Conservation (phyloP, 441 rosid genomes). For the Aquilaria agallochum region DNA sequence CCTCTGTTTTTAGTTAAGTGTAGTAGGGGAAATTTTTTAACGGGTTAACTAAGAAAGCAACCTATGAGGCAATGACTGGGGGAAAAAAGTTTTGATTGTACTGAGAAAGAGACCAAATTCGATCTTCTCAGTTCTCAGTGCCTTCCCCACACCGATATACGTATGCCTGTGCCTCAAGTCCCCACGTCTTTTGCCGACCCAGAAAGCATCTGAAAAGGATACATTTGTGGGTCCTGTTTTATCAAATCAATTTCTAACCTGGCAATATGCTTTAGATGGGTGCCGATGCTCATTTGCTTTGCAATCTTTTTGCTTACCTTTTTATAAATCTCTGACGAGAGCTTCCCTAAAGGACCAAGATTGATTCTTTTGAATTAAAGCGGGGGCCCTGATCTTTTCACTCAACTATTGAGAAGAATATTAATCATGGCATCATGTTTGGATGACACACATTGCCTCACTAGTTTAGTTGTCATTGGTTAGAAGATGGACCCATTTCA, state of each 20-base stretch:
- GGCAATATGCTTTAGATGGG: background rate
- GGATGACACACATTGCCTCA: conserved; percentile 3
- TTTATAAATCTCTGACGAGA: too few relatives aligned
- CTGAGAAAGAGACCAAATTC: conserved; percentile 4
- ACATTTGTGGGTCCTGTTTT: conserved; percentile 20
- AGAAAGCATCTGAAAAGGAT: conserved; percentile 14
- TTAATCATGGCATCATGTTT: conserved; percentile 4
- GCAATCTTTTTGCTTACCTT: background rate
- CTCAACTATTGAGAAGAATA: conserved; percentile 1
- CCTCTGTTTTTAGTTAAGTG: background rate
- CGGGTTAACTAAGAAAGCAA: background rate
- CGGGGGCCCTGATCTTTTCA: conserved; percentile 2
- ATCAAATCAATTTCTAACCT: background rate
- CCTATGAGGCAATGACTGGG: background rate
- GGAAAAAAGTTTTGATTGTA: conserved; percentile 6
- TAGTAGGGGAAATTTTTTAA: background rate
- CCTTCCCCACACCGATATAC: conserved; percentile 1
- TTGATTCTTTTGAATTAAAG: conserved; percentile 2
- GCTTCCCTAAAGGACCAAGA: background rate
- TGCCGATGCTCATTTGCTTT: background rate
- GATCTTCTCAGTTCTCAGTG: conserved; percentile 6
- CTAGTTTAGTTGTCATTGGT: background rate
- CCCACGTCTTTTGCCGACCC: conserved; percentile 18
- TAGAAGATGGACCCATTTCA: conserved; percentile 7
- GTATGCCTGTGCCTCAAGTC: background rate